Percentiles rank a stretch among this genome's conserved stretches.
These are phyloP conservation scores for Lavandula angustifolia DNA, from an alignment of 257 asterid genomes.

Conservation along the genomic window DNA sequence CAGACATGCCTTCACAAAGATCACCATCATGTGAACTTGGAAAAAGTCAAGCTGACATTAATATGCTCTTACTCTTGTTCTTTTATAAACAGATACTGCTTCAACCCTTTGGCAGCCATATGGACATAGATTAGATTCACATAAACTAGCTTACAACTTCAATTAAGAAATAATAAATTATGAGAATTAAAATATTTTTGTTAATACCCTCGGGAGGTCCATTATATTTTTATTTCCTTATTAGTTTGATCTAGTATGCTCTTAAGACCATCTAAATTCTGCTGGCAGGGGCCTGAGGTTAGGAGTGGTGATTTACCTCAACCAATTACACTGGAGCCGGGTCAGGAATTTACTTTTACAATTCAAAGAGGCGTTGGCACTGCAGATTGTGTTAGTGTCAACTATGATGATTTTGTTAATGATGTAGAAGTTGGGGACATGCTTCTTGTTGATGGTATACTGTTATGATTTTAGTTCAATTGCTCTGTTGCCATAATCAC, in stretches of 20 bases:
- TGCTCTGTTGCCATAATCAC: conserved; percentile 9
- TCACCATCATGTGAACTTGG: neutral
- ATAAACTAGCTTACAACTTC: neutral
- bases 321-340: conserved; percentile 68
- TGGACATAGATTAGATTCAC: no score
- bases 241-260: conserved; percentile 11
- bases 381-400: conserved; percentile 87
- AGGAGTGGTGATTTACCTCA: conserved; percentile 99
- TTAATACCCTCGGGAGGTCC: neutral
- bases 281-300: conserved; percentile 97
- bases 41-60: conserved; percentile 5
- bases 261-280: conserved; percentile 23
- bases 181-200: neutral
- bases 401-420: conserved; percentile 96
- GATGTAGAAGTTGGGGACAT: conserved; percentile 94
- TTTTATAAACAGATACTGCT: neutral
- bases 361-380: conserved; percentile 96
- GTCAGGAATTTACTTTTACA: conserved; percentile 96
- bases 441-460: conserved; percentile 95
- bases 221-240: neutral
- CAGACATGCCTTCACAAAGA: neutral
- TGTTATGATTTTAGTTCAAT: conserved; percentile 10
- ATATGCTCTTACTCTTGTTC: neutral
- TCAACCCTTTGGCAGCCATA: neutral
- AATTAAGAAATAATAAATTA: neutral